A percentile compares a stretch with the other conserved stretches of the same genome.
Conservation (phyloP, 345 rosid species). For the Eucalyptus grandis region DNA sequence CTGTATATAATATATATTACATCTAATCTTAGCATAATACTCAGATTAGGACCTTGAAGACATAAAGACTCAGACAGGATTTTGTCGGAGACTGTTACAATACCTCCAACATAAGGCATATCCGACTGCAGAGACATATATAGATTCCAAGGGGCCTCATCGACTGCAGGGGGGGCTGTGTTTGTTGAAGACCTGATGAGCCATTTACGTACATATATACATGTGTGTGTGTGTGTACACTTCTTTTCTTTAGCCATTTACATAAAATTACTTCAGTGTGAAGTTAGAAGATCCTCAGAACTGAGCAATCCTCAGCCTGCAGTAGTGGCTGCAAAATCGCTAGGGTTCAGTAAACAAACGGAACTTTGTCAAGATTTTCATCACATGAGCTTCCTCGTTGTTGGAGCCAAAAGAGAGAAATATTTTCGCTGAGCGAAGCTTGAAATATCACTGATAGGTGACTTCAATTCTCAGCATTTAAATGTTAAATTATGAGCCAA, state of each 20-base stretch:
- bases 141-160: not conserved
- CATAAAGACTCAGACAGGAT: not conserved
- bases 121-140: not conserved
- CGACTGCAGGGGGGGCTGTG: not conserved
- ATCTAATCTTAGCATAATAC: not conserved
- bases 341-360: not conserved
- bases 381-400: not conserved
- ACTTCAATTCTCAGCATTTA: not conserved
- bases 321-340: not conserved
- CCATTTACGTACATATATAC: not conserved
- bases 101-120: not conserved
- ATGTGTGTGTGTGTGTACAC: accelerated
- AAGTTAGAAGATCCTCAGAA: not conserved
- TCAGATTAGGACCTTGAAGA: not conserved
- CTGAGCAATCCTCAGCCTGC: not conserved
- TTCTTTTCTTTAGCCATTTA: not conserved
- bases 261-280: not conserved
- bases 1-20: not conserved
- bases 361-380: not conserved
- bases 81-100: not conserved
- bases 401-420: not conserved
- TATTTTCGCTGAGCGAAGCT: not conserved
- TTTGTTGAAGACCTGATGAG: not conserved
- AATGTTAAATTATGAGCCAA: not conserved
- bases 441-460: not conserved